Conservation (phyloP, 2,329 filamentous ascomycete genomes). For the Colletotrichum magnum region DNA sequence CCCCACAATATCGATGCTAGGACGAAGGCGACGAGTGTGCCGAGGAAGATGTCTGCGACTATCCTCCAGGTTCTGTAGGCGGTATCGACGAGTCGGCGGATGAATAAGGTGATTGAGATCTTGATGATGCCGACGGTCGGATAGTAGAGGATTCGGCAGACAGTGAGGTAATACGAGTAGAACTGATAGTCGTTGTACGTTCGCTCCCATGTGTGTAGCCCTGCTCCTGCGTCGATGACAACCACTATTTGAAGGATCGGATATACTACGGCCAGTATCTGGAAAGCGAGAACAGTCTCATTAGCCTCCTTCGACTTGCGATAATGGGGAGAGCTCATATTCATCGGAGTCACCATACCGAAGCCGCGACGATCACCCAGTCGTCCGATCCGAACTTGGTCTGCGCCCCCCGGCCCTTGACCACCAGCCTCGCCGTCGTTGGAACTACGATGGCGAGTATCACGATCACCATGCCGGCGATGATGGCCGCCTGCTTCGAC, state of each 20-base stretch:
- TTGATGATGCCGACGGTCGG: conserved; percentile 39
- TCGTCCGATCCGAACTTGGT: conserved; percentile 36
- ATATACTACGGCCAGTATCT: conserved; percentile 30
- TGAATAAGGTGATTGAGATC: conserved; percentile 40
- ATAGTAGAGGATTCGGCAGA: conserved; percentile 35
- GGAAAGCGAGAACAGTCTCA: neutral
- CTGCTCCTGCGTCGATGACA: conserved; percentile 35
- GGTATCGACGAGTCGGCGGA: conserved; percentile 37
- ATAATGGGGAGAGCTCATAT: no score
- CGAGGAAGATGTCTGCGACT: conserved; percentile 48
- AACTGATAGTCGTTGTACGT: conserved; percentile 37
- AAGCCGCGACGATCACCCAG: conserved; percentile 30
- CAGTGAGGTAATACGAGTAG: conserved; percentile 31
- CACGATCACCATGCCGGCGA: conserved; percentile 34
- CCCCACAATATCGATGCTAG: conserved; percentile 46
- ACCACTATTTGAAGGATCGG: conserved; percentile 38
- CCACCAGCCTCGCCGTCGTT: conserved; percentile 24
- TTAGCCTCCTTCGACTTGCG: no score
- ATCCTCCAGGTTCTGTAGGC: conserved; percentile 44
- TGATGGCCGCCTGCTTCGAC: conserved; percentile 37
- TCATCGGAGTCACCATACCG: conserved; percentile 5
- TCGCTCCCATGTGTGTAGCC: conserved; percentile 38
- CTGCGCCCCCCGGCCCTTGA: conserved; percentile 17
- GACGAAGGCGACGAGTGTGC: conserved; percentile 45
- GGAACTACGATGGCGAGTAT: conserved; percentile 33